phyloP scores from a whole-genome alignment of 2,329 filamentous ascomycete genomes.

The Clarireedia homoeocarpa region DNA sequence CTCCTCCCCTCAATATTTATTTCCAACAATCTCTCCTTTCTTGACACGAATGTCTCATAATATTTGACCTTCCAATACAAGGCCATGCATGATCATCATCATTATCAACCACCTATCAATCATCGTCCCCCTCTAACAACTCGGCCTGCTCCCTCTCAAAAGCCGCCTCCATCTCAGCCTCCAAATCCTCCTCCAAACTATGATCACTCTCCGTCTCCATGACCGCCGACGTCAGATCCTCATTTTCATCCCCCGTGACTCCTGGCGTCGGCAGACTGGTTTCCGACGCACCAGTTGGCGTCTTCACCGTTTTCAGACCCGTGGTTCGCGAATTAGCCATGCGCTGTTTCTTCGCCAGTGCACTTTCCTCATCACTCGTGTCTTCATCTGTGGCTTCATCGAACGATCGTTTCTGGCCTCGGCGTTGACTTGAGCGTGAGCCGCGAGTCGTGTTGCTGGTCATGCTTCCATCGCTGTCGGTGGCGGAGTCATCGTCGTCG shows the following conservation, averaged over 20 bases:
- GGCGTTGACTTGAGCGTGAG: slow-evolving; percentile 17
- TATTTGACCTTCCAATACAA: background rate
- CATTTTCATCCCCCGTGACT: slow-evolving; percentile 34
- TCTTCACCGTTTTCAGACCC: slow-evolving; percentile 39
- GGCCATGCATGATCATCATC: too few species aligned
- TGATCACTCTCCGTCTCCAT: slow-evolving; percentile 28
- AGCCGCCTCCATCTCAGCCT: slow-evolving; percentile 43
- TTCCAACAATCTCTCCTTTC: too few species aligned
- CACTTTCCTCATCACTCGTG: slow-evolving; percentile 41
- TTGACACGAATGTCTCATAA: slow-evolving; percentile 33
- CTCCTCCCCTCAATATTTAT: too few species aligned
- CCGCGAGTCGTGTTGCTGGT: slow-evolving; percentile 17
- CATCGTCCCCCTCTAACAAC: slow-evolving; percentile 18
- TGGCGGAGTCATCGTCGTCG: slow-evolving; percentile 43
- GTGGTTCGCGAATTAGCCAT: slow-evolving; percentile 40
- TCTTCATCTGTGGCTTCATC: slow-evolving; percentile 35
- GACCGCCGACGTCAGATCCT: slow-evolving; percentile 14
- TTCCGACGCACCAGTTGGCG: slow-evolving; percentile 33
- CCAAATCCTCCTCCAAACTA: slow-evolving; percentile 38
- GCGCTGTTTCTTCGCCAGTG: slow-evolving; percentile 44
- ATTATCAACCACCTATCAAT: too few species aligned
- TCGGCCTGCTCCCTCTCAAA: slow-evolving; percentile 32
- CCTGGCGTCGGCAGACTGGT: slow-evolving; percentile 36
- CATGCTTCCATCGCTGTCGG: slow-evolving; percentile 29
- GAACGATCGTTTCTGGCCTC: slow-evolving; percentile 26